A percentile compares a stretch with the other conserved stretches of the same genome.
phyloP scores from a whole-genome alignment of 2,329 filamentous ascomycete genomes.

The Helicocarpus griseus region DNA sequence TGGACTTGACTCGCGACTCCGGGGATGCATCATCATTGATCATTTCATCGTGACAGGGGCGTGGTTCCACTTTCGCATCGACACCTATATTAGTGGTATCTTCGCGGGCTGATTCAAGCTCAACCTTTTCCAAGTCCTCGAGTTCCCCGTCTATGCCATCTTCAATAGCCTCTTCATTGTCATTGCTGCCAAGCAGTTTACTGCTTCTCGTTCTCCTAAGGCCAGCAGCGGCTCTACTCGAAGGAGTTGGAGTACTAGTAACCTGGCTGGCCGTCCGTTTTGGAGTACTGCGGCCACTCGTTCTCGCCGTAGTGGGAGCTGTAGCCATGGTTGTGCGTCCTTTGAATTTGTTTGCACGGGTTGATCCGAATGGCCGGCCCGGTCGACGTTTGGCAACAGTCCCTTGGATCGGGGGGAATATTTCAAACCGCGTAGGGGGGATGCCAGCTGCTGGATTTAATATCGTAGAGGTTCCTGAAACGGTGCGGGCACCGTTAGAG shows the following conservation, averaged over 20 bases:
- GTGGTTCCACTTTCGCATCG: slow-evolving; percentile 5
- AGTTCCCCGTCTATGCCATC: slow-evolving; percentile 15
- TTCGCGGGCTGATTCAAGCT: not conserved
- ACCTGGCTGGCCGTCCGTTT: slow-evolving; percentile 22
- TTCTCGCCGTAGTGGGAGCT: slow-evolving; percentile 26
- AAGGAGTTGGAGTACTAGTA: slow-evolving; percentile 21
- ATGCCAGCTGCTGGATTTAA: slow-evolving; percentile 26
- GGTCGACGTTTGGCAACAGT: slow-evolving; percentile 27
- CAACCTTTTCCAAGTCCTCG: not conserved
- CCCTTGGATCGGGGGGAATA: slow-evolving; percentile 33
- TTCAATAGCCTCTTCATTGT: slow-evolving; percentile 16
- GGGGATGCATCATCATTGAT: not conserved
- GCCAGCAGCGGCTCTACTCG: slow-evolving; percentile 15
- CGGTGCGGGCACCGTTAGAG: slow-evolving; percentile 19
- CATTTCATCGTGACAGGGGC: not conserved
- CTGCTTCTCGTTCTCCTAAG: slow-evolving; percentile 28
- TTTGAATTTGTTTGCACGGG: slow-evolving; percentile 15
- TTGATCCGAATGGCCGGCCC: slow-evolving; percentile 28
- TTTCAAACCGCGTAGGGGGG: slow-evolving; percentile 33
- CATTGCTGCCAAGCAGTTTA: slow-evolving; percentile 17
- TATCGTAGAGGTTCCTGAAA: slow-evolving; percentile 9
- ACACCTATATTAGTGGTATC: not conserved
- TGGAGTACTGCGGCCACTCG: slow-evolving; percentile 29
- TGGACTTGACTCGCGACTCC: not conserved
- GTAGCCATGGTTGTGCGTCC: slow-evolving; percentile 2